Evolutionary conservation across 176 grass and related monocot genomes (phyloP), one percentile per base, ranked within the genome.

Genomic region (Phragmites australis): DNA sequence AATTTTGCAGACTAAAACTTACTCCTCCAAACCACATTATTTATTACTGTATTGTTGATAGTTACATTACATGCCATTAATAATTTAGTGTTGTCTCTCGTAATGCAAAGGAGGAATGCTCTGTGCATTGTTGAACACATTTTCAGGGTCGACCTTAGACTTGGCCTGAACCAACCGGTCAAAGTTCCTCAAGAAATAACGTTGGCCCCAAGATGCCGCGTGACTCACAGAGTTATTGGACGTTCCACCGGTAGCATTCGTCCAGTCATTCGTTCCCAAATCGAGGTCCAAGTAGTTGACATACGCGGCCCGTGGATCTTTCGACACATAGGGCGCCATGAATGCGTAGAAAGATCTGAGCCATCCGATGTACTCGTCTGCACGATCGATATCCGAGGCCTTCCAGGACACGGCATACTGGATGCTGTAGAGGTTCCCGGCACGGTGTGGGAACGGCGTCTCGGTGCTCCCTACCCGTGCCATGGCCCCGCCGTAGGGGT

Each of bases 401-500:
- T n/a, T 39, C 94, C 91, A 94, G 6, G 8, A 8, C 1, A 93
- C 68, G 1, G 9, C 3, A 18, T 97, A 97, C 74, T 97, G 89
- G 44, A 97, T 90, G 13, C 82, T 30, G 46, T 88, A 93, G 3
- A 97, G 55, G 46, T 78, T 82, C 6, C 87, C 79, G 0, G 64
- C 84, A 0, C 94, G 83, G 47, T 97, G 87, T 0, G 94, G 89
- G 73, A 97, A 97, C 1, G 94, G 84, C 4, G 82, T 80, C 5
- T 53, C 32, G 1, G 10, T 3, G 12, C 75, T 70, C 6, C 8
- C 37, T 22, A 89, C 5, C 39, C 89, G 60, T 0, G 54, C 77
- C 94, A 93, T 93, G 47, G 81, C 83, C 0, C 89, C 91, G 1
- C 94, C 91, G 41, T 97, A 97, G 1, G 91, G 89, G 47, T 97